Evolutionary conservation across 148 eudicot species (phyloP), one percentile per base, ranked within the genome.

Genomic region (Hydrangea macrophylla): DNA sequence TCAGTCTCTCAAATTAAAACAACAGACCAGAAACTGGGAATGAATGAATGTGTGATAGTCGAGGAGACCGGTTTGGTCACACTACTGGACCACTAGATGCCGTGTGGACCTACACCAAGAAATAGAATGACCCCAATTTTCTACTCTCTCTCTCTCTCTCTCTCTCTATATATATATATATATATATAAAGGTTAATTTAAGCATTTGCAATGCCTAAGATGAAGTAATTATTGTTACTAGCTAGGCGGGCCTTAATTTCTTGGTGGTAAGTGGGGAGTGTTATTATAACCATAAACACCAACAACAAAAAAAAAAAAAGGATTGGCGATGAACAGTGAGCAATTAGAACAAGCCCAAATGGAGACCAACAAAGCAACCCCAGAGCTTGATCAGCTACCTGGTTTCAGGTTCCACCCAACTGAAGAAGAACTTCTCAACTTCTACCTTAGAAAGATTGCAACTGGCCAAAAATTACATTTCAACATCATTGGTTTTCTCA

Each of bases 41-140:
- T n/a, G n/a, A n/a, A 6, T 7, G 37, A 24, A 10, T 17, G 6
- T 48, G 18, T 48, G 22, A 17, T 30, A 1, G 60, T 27, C 37
- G 4, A 15, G 61, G 15, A 17, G 36, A 28, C 37, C 0, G 53
- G 37, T 10, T 20, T 58, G 37, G 61, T 28, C 61, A 28, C 35
- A 15, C 6, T 7, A 48, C 22, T 48, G 53, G 39, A 18, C 53
- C 53, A 15, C 53, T 30, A 22, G 61, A 58, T 28, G 61, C 61
- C n/a, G 61, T 58, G 61, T 58, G 61, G 61, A 58, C 61, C 61
- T 1, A 5, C 37, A 35, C 37, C 37, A n/a, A n/a, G n/a, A n/a
- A n/a, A n/a, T 13, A 5, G 37, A 58, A 28, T 1, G 61, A 58
- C 61, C 37, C 23, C 36, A 13, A 30, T 30, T 58, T 58, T 30